Evolutionary conservation across 2,329 filamentous ascomycete species (phyloP).

Genomic region (Trichoderma simmonsii): DNA sequence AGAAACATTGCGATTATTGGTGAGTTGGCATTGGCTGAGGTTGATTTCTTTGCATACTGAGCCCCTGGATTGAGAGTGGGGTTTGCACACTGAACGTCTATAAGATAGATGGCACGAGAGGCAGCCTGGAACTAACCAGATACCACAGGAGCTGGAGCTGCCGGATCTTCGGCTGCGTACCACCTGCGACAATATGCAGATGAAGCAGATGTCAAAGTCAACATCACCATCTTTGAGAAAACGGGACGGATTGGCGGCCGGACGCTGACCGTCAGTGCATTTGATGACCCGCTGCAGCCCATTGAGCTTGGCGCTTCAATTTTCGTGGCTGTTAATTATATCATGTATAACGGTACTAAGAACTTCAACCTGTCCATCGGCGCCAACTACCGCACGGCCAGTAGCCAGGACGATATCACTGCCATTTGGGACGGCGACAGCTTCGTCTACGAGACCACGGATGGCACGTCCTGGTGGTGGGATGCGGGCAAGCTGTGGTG

Average conservation of each 20-base stretch:
- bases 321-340: slow-evolving; percentile 81
- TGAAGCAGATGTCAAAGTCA: slow-evolving; percentile 56
- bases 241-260: slow-evolving; percentile 77
- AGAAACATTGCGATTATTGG: slow-evolving; percentile 39
- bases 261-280: slow-evolving; percentile 78
- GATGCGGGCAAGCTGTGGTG: slow-evolving; percentile 75
- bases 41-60: not conserved
- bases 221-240: slow-evolving; percentile 87
- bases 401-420: slow-evolving; percentile 54
- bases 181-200: slow-evolving; percentile 71
- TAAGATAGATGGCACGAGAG: not conserved
- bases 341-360: slow-evolving; percentile 69
- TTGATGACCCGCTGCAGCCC: slow-evolving; percentile 61
- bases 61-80: not conserved
- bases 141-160: slow-evolving; percentile 75
- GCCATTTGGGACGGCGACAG: slow-evolving; percentile 80
- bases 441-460: slow-evolving; percentile 66
- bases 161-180: slow-evolving; percentile 82
- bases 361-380: slow-evolving; percentile 65
- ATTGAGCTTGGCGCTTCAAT: slow-evolving; percentile 90
- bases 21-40: slow-evolving; percentile 23
- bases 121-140: not conserved
- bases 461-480: slow-evolving; percentile 68
- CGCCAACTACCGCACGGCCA: slow-evolving; percentile 41
- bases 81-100: not conserved